These are phyloP conservation scores for Rhizoclosmatium globosum DNA, from an alignment of 192 early-diverging fungal species.

Conservation along the genomic window DNA sequence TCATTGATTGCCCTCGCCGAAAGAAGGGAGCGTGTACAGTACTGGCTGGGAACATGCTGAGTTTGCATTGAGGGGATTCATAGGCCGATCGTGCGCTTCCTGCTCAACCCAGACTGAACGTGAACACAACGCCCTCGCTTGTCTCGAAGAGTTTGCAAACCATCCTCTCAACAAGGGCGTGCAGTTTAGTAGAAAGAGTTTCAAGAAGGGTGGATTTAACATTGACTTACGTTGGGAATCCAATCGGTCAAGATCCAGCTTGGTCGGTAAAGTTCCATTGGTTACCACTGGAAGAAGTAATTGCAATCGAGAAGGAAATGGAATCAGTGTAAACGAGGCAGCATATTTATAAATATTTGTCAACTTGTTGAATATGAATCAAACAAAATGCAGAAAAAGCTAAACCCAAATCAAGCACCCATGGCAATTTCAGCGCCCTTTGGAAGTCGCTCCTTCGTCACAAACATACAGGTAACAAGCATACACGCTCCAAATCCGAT, in stretches of 20 bases:
- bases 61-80: conserved; percentile 1
- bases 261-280: conserved; percentile 37
- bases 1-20: conserved; percentile 31
- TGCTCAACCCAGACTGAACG: not conserved
- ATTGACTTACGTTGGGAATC: conserved; percentile 16
- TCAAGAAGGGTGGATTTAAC: conserved; percentile 21
- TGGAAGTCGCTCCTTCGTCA: conserved; percentile 45
- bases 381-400: not conserved
- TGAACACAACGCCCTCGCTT: not conserved
- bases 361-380: too few relatives aligned
- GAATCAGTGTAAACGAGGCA: too few relatives aligned
- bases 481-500: conserved; percentile 31
- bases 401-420: conserved; percentile 4
- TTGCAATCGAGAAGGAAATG: conserved; percentile 24
- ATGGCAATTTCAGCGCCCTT: conserved; percentile 21
- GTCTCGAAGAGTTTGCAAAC: not conserved
- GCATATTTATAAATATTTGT: too few relatives aligned
- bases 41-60: conserved; percentile 37
- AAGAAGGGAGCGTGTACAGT: conserved; percentile 26
- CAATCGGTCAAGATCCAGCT: not conserved
- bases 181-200: not conserved
- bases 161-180: conserved; percentile 8
- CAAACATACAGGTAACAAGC: conserved; percentile 29
- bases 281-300: conserved; percentile 31
- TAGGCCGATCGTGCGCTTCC: not conserved